Conservation (phyloP, 2,329 filamentous ascomycete species). For the Coniella vitis region DNA sequence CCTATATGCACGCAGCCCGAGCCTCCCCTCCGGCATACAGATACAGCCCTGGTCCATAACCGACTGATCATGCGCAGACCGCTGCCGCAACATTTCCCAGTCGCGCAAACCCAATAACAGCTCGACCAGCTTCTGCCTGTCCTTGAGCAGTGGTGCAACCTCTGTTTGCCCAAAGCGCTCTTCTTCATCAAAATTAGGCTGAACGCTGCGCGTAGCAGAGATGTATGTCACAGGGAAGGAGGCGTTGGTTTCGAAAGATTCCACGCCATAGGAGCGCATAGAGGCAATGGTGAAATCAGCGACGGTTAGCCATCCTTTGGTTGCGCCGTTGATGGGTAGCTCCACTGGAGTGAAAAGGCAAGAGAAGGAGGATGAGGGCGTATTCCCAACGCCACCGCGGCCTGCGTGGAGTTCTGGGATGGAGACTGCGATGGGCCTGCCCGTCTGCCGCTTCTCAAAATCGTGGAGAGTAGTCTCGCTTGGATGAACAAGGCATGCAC, state of each 20-base stretch:
- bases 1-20: too few species aligned
- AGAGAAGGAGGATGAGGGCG: too few species aligned
- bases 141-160: not conserved
- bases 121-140: not conserved
- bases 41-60: too few species aligned
- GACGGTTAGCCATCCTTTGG: not conserved
- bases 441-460: too few species aligned
- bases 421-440: too few species aligned
- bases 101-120: not conserved
- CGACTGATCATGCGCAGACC: too few species aligned
- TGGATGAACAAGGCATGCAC: too few species aligned
- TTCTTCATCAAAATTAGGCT: not conserved
- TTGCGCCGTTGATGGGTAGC: not conserved
- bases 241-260: not conserved
- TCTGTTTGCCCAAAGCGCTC: not conserved
- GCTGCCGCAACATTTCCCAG: not conserved
- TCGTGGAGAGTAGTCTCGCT: too few species aligned
- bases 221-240: not conserved
- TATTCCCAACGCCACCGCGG: too few species aligned
- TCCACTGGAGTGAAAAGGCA: too few species aligned
- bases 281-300: not conserved
- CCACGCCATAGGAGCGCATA: not conserved
- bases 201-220: not conserved
- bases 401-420: too few species aligned
- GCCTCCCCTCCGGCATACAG: too few species aligned